Conservation (phyloP, 2,329 filamentous ascomycete genomes). For the Paraphoma sp. region DNA sequence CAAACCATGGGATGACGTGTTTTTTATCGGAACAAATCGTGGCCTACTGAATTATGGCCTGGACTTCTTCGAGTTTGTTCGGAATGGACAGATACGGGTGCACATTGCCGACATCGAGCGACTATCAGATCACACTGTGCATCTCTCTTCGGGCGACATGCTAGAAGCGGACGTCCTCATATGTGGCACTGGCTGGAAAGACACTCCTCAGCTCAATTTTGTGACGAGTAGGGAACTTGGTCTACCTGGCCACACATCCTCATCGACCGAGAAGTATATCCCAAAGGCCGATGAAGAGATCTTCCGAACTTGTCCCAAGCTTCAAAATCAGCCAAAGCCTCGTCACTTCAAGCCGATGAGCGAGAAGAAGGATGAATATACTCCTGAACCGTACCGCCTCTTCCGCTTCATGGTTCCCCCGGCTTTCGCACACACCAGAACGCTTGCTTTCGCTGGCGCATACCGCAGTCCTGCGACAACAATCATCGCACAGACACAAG, state of each 20-base stretch:
- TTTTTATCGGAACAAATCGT: slow-evolving; percentile 63
- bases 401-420: slow-evolving; percentile 54
- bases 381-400: slow-evolving; percentile 49
- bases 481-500: slow-evolving; percentile 47
- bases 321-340: slow-evolving; percentile 58
- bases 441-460: slow-evolving; percentile 48
- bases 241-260: slow-evolving; percentile 23
- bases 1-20: slow-evolving; percentile 50
- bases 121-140: slow-evolving; percentile 55
- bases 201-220: slow-evolving; percentile 61
- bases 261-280: slow-evolving; percentile 13
- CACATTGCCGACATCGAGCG: slow-evolving; percentile 62
- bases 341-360: slow-evolving; percentile 12
- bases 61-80: slow-evolving; percentile 64
- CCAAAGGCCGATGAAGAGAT: slow-evolving; percentile 59
- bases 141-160: slow-evolving; percentile 55
- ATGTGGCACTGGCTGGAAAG: slow-evolving; percentile 65
- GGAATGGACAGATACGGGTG: slow-evolving; percentile 59
- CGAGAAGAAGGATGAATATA: slow-evolving; percentile 5
- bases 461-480: slow-evolving; percentile 47
- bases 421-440: slow-evolving; percentile 12
- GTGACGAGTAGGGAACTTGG: slow-evolving; percentile 36
- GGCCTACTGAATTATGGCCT: slow-evolving; percentile 66
- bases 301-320: slow-evolving; percentile 58
- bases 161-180: slow-evolving; percentile 60